A percentile compares a stretch with the other conserved stretches of the same genome.
These are phyloP conservation scores for Backusella morwellensis DNA, from an alignment of 192 early-diverging fungal species.

Conservation along the genomic window DNA sequence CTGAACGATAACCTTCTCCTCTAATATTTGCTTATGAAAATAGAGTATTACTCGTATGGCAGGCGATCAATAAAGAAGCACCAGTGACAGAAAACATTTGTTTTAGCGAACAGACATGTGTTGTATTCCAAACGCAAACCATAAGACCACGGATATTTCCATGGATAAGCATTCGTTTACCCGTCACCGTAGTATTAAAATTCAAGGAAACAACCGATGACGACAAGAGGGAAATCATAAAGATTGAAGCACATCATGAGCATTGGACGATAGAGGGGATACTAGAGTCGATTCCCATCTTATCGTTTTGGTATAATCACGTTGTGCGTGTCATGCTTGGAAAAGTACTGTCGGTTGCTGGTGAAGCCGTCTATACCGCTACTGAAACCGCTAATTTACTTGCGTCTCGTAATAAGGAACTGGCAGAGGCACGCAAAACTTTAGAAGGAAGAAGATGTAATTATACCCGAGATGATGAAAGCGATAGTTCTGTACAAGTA, in stretches of 20 bases:
- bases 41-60: constrained; percentile 34
- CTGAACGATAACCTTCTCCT: not conserved
- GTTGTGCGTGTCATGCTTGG: constrained; percentile 44
- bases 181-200: constrained; percentile 43
- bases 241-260: constrained; percentile 51
- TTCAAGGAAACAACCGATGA: constrained; percentile 35
- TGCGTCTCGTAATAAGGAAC: constrained; percentile 4
- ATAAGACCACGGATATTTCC: constrained; percentile 52
- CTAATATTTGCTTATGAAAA: not conserved
- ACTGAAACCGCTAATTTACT: constrained; percentile 13
- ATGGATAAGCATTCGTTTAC: constrained; percentile 40
- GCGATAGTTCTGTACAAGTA: not conserved
- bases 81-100: constrained; percentile 30
- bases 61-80: constrained; percentile 27
- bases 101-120: constrained; percentile 25
- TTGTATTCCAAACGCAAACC: constrained; percentile 48
- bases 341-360: constrained; percentile 39
- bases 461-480: not conserved
- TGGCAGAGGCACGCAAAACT: not conserved
- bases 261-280: constrained; percentile 57
- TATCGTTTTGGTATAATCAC: constrained; percentile 56
- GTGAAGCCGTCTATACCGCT: constrained; percentile 46
- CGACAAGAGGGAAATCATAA: constrained; percentile 29
- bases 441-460: not conserved
- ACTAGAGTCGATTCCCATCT: constrained; percentile 45